Evolutionary conservation across 2,329 filamentous ascomycete genomes (phyloP).

Genomic region (Fusarium albosuccineum): DNA sequence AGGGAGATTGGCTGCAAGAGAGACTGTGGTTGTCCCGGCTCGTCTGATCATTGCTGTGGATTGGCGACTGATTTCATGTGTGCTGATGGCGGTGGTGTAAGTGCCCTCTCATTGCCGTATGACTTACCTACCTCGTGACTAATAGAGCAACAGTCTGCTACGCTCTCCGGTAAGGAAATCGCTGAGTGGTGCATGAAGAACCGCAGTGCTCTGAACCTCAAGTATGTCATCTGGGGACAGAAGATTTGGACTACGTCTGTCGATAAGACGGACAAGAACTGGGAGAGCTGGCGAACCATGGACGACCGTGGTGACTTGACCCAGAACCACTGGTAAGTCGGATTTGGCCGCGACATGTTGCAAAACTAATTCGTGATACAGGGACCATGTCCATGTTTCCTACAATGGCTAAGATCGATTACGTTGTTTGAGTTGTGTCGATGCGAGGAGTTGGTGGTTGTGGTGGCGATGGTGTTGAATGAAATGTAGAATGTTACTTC

Average conservation of each 20-base stretch:
- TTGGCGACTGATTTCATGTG: slow-evolving; percentile 56
- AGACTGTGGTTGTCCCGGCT: slow-evolving; percentile 50
- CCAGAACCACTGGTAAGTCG: slow-evolving; percentile 58
- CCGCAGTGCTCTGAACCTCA: slow-evolving; percentile 55
- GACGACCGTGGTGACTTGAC: slow-evolving; percentile 57
- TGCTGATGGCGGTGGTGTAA: slow-evolving; percentile 54
- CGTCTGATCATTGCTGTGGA: slow-evolving; percentile 55
- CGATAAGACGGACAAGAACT: slow-evolving; percentile 53
- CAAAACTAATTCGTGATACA: slow-evolving; percentile 8
- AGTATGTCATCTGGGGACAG: slow-evolving; percentile 65
- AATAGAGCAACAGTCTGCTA: slow-evolving; percentile 46
- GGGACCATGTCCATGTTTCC: slow-evolving; percentile 48
- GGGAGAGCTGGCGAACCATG: slow-evolving; percentile 59
- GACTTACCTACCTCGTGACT: too few relatives aligned
- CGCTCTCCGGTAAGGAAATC: slow-evolving; percentile 56
- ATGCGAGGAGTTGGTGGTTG: not conserved
- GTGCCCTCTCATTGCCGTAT: slow-evolving; percentile 37
- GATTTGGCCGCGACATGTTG: rapidly evolving
- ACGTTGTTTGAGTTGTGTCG: not conserved
- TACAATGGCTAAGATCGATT: slow-evolving; percentile 35
- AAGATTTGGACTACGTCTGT: slow-evolving; percentile 58
- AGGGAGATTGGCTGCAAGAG: slow-evolving; percentile 52
- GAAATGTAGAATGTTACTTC: not conserved
- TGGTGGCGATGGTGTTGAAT: not conserved
- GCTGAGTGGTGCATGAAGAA: slow-evolving; percentile 65